Percentiles rank a stretch among this genome's conserved stretches.
Evolutionary conservation across 768 basidiomycete genomes (phyloP).

Genomic region (Melanogaster broomeanus): DNA sequence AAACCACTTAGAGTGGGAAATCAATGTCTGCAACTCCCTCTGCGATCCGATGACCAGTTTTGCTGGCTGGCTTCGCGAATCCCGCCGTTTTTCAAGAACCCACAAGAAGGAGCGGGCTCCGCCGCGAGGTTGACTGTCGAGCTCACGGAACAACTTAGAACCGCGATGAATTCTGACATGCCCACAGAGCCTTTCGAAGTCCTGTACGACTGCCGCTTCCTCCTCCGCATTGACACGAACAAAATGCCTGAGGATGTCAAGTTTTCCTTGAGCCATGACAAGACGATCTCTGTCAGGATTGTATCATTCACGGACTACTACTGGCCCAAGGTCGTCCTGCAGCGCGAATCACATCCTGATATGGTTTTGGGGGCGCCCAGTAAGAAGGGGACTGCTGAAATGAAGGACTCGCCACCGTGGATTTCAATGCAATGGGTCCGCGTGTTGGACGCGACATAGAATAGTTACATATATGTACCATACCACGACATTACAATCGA

Average conservation of each 20-base stretch:
- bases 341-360: constrained; percentile 18
- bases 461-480: not conserved
- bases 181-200: constrained; percentile 32
- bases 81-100: constrained; percentile 45
- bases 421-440: constrained; percentile 45
- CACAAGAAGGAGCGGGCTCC: constrained; percentile 24
- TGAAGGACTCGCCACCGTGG: constrained; percentile 37
- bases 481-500: not conserved
- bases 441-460: constrained; percentile 33
- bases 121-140: constrained; percentile 39
- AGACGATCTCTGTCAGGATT: constrained; percentile 34
- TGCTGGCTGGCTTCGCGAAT: constrained; percentile 68
- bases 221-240: constrained; percentile 46
- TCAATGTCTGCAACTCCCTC: constrained; percentile 13
- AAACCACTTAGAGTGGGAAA: constrained; percentile 19
- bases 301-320: constrained; percentile 45
- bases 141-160: constrained; percentile 36
- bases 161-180: constrained; percentile 12
- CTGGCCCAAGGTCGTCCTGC: constrained; percentile 46
- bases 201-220: constrained; percentile 69
- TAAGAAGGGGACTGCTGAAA: constrained; percentile 4
- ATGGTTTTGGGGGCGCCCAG: constrained; percentile 21
- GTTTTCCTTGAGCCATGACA: constrained; percentile 22
- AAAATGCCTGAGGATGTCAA: constrained; percentile 43
- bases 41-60: constrained; percentile 24